Evolutionary conservation across 108 stramenopile genomes (phyloP).

Genomic region (Cyclotella baltica): DNA sequence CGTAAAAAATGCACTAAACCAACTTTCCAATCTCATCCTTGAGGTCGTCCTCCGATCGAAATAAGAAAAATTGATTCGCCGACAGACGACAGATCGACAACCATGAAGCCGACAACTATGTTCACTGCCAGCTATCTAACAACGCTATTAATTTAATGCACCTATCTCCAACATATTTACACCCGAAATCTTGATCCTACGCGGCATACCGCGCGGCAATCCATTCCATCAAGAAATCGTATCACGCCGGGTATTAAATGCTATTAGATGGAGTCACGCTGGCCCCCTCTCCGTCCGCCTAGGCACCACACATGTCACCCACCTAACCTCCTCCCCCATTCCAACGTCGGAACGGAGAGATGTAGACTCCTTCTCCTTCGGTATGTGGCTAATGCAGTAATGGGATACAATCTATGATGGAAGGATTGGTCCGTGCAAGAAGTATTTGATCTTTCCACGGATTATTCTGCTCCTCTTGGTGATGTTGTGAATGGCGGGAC

Average conservation of each 20-base stretch:
- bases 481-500: constrained; percentile 61
- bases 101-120: too few relatives aligned
- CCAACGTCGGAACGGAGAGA: constrained; percentile 48
- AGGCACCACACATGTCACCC: constrained; percentile 60
- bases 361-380: constrained; percentile 68
- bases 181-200: constrained; percentile 79
- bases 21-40: too few relatives aligned
- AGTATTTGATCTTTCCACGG: constrained; percentile 83
- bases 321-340: constrained; percentile 32
- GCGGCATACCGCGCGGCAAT: constrained; percentile 79
- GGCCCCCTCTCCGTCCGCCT: constrained; percentile 76
- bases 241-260: constrained; percentile 23
- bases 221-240: constrained; percentile 71
- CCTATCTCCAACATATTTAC: too few relatives aligned
- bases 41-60: too few relatives aligned
- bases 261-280: constrained; percentile 44
- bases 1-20: too few relatives aligned
- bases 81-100: too few relatives aligned
- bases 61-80: too few relatives aligned
- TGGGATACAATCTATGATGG: constrained; percentile 71
- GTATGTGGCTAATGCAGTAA: constrained; percentile 79
- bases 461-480: constrained; percentile 78
- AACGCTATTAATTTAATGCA: too few relatives aligned
- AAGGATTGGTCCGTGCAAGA: constrained; percentile 68
- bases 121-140: too few relatives aligned